Conservation (phyloP, 2,329 filamentous ascomycete genomes). For the Coleophoma eucalyptorum region DNA sequence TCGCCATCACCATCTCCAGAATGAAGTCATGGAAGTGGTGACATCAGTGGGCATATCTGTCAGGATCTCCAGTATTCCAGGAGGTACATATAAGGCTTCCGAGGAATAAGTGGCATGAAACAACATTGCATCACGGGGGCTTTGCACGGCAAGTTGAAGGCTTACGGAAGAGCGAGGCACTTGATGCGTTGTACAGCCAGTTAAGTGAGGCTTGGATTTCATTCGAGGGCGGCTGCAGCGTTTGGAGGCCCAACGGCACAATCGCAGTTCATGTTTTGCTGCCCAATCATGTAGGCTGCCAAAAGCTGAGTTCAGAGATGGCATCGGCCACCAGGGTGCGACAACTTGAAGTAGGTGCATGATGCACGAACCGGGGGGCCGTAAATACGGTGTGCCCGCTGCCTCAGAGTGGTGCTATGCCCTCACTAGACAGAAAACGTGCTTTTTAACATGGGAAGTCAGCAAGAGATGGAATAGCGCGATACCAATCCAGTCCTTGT, state of each 20-base stretch:
- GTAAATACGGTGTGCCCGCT: too few species aligned
- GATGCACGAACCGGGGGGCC: too few species aligned
- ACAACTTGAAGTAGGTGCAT: too few species aligned
- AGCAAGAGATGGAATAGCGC: too few species aligned
- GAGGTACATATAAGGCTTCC: background rate
- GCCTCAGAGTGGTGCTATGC: too few species aligned
- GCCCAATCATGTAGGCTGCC: constrained; percentile 24
- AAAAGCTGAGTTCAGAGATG: too few species aligned
- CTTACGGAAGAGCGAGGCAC: constrained; percentile 28
- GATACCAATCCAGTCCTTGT: too few species aligned
- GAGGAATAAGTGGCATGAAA: background rate
- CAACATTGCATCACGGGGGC: constrained; percentile 10
- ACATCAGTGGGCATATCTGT: too few species aligned
- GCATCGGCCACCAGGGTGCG: too few species aligned
- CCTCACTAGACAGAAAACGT: too few species aligned
- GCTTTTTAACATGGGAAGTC: too few species aligned
- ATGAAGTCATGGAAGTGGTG: background rate
- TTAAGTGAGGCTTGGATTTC: constrained; percentile 22
- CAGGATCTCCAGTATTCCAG: constrained; percentile 9
- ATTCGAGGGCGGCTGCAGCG: constrained; percentile 21
- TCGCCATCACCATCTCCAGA: too few species aligned
- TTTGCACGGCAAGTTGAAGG: constrained; percentile 19
- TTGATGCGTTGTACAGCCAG: constrained; percentile 46
- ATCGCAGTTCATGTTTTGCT: constrained; percentile 20
- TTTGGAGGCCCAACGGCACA: constrained; percentile 23